phyloP scores from a whole-genome alignment of 805 yeast species.

The Sugiyamaella boreocaroliniensis region DNA sequence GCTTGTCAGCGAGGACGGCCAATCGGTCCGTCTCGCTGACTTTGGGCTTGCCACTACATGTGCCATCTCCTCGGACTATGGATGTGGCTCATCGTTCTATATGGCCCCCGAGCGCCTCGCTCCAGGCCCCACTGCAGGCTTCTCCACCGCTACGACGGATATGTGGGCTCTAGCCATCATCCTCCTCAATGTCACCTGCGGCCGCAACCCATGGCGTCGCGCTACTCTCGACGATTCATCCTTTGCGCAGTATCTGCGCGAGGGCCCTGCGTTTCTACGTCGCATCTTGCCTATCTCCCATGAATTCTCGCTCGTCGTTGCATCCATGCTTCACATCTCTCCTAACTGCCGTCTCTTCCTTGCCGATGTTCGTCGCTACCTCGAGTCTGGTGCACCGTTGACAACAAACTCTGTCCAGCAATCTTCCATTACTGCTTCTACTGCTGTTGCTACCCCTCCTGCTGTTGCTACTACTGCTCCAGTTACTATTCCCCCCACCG shows the following conservation, averaged over 20 bases:
- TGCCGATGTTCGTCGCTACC: background rate
- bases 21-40: conserved; percentile 58
- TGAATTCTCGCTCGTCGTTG: background rate
- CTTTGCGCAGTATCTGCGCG: conserved; percentile 54
- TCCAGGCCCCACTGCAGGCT: conserved; percentile 17
- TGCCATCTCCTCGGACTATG: conserved; percentile 57
- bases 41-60: conserved; percentile 77
- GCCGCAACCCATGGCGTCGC: conserved; percentile 86
- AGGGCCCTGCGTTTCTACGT: conserved; percentile 44
- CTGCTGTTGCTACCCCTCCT: too few relatives aligned
- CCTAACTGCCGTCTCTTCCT: background rate
- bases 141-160: conserved; percentile 73
- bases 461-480: too few relatives aligned
- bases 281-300: conserved; percentile 60
- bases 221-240: conserved; percentile 63
- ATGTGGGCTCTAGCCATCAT: conserved; percentile 84
- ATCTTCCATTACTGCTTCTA: too few relatives aligned
- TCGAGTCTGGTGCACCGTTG: background rate
- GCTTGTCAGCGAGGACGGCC: conserved; percentile 51
- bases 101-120: conserved; percentile 74
- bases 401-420: too few relatives aligned
- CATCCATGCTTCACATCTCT: background rate
- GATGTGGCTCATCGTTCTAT: conserved; percentile 82
- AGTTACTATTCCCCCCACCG: too few relatives aligned
- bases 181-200: conserved; percentile 70